Base-by-base conservation (phyloP, 176 grass and related monocot genomes). In the Eleusine indica region DNA sequence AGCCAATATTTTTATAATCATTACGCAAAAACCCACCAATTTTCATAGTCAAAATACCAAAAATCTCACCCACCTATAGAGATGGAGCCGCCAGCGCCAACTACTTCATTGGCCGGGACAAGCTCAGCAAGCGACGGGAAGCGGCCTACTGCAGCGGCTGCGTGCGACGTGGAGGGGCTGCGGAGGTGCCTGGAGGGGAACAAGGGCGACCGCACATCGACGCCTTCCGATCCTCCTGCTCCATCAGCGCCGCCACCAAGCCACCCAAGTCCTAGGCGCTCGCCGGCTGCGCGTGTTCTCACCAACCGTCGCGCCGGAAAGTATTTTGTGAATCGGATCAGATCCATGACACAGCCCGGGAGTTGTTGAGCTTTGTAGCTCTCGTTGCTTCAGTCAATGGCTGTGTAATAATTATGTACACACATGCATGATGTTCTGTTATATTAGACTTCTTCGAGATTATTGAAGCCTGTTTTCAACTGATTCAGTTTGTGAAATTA, bases 181-280 rank as follows among this genome's bases (percentile, higher is more conserved):
- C 83, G 86, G 75, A 94, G 89, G 81, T 97, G 92, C 86, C 81
- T 97, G 39, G 86, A 91, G 82, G 86, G 91, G 77, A 94, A 97
- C 86, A 97, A 97, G 69, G 92, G 92, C 28, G 88, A 97, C 76
- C 88, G 5, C 95, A 97, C 75, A 94, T 97, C 63, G 86, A 97
- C 46, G 92, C 92, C 72, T 97, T 94, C 92, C 90, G 86, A 9
- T 84, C 92, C 54, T 97, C 92, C 80, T 97, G 95, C 89, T 89
- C 95, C 54, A 14, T 85, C 68, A 83, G 77, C 65, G 68, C 69
- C 71, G 29, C 61, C 51, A n/a, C 40, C 40, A 84, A 80, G 5
- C 80, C 75, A 28, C 66, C 44, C 28, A 48, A 52, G 15, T 25
- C 64, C 11, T 80, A 49, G 28, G n/a, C 30, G 13, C 48, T 51